Percentiles rank a stretch among this genome's conserved stretches.
phyloP scores from a whole-genome alignment of 805 yeast species.

The Candida silvicultrix region DNA sequence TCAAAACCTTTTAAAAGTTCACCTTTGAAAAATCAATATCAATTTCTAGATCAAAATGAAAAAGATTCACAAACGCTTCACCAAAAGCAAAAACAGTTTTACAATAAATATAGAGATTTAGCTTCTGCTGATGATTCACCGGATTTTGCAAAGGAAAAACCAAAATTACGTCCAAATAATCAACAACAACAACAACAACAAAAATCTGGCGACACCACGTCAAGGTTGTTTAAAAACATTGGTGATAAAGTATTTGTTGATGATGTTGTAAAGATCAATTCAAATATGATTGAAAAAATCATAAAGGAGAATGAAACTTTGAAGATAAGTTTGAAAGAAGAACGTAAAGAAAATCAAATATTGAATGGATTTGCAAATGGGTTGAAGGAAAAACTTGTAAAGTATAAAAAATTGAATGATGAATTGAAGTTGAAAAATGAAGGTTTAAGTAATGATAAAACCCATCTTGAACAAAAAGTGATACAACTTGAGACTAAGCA shows the following conservation, averaged over 20 bases:
- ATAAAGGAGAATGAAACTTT: slow-evolving; percentile 30
- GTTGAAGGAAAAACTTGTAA: slow-evolving; percentile 27
- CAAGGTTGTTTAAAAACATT: slow-evolving; percentile 17
- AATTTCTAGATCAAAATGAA: background rate
- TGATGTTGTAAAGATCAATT: slow-evolving; percentile 28
- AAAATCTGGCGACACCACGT: slow-evolving; percentile 11
- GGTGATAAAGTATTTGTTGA: slow-evolving; percentile 12
- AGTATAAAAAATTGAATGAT: slow-evolving; percentile 28
- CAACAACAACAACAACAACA: background rate
- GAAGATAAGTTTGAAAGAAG: slow-evolving; percentile 24
- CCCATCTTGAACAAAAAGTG: slow-evolving; percentile 7
- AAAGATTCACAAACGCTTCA: slow-evolving; percentile 4
- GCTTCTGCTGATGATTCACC: slow-evolving; percentile 13
- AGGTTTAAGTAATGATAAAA: slow-evolving; percentile 1
- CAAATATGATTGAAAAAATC: slow-evolving; percentile 31
- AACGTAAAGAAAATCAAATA: slow-evolving; percentile 24
- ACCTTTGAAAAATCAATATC: slow-evolving; percentile 1
- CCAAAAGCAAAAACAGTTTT: slow-evolving; percentile 15
- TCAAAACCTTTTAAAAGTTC: background rate
- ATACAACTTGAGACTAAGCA: slow-evolving; percentile 19
- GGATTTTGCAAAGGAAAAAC: slow-evolving; percentile 8
- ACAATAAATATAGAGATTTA: slow-evolving; percentile 15
- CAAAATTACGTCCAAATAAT: background rate
- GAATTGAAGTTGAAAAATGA: slow-evolving; percentile 11
- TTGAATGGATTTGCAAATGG: slow-evolving; percentile 26